Evolutionary conservation across 2,329 filamentous ascomycete genomes (phyloP), one percentile per base, ranked within the genome.

Genomic region (Paecilomyces variotii): DNA sequence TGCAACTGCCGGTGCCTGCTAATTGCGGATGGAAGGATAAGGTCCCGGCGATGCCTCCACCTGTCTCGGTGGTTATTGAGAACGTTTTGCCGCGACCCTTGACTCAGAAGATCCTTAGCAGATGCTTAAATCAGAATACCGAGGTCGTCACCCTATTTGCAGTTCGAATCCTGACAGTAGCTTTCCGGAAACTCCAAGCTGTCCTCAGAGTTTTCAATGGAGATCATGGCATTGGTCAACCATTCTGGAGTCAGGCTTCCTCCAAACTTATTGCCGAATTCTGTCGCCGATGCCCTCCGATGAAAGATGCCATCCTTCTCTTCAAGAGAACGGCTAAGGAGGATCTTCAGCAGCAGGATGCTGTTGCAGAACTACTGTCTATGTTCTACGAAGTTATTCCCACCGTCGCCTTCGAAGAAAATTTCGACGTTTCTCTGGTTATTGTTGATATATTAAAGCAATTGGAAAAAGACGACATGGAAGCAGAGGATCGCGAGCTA

Each of bases 361-460:
- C 90, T 25, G 81, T 87, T n/a, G 88, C 88, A 59, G 87, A 89
- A 63, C 77, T 97, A 24, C 75, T 99, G 45, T 82, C 86, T 14
- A 80, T 92, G n/a, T 97, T 95, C 74, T 95, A 95, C 70, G 86
- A 92, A 69, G 81, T 89, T 2, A 82, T 91, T 7, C 92, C 94
- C 1, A 86, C 90, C 60, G 79, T 90, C 26, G 91, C 91, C 0
- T 79, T 95, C 12, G 87, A 88, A 63, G 88, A 91, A 65, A 94
- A 89, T 63, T 94, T 97, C 67, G 94, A 97, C 68, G 87, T 96
- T 3, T 94, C 93, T 0, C 78, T 88, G 0, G 82, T 88, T 24
- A 80, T 99, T 14, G 85, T 87, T 6, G 83, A 85, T 59, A 82
- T 87, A 0, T 77, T 97, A 53, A 79, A 82, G 58, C 80, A 80